A percentile compares a stretch with the other conserved stretches of the same genome.
phyloP scores from a whole-genome alignment of 148 eudicot genomes.

The Chenopodium quinoa region DNA sequence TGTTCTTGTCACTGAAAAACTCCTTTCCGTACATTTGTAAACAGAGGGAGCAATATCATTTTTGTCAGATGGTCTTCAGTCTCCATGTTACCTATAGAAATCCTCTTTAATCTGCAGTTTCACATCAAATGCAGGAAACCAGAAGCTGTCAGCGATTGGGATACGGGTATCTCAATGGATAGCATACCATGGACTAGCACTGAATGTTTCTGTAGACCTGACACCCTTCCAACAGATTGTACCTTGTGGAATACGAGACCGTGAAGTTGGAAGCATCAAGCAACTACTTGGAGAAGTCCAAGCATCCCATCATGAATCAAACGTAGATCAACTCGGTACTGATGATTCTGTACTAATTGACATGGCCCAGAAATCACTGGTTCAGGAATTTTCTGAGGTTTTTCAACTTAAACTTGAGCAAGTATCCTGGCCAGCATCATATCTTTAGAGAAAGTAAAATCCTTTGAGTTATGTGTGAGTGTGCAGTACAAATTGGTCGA shows the following conservation, averaged over 20 bases:
- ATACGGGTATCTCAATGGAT: conserved; percentile 78
- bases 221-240: conserved; percentile 67
- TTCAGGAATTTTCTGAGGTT: conserved; percentile 66
- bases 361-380: conserved; percentile 42
- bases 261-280: conserved; percentile 81
- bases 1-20: neutral
- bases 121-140: conserved; percentile 48
- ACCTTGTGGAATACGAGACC: conserved; percentile 83
- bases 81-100: neutral
- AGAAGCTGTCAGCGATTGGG: conserved; percentile 83
- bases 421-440: conserved; percentile 21
- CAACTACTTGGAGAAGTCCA: conserved; percentile 41
- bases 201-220: conserved; percentile 80
- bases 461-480: neutral
- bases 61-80: neutral
- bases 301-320: conserved; percentile 14
- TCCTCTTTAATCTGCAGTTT: neutral
- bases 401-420: conserved; percentile 59
- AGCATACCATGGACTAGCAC: conserved; percentile 86
- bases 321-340: neutral
- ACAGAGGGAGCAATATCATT: neutral
- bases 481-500: neutral
- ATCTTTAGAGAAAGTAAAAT: conserved; percentile 9
- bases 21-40: neutral
- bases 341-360: conserved; percentile 54